A percentile compares a stretch with the other conserved stretches of the same genome.
Evolutionary conservation across 108 stramenopile genomes (phyloP).

Genomic region (Parietichytrium sp.): DNA sequence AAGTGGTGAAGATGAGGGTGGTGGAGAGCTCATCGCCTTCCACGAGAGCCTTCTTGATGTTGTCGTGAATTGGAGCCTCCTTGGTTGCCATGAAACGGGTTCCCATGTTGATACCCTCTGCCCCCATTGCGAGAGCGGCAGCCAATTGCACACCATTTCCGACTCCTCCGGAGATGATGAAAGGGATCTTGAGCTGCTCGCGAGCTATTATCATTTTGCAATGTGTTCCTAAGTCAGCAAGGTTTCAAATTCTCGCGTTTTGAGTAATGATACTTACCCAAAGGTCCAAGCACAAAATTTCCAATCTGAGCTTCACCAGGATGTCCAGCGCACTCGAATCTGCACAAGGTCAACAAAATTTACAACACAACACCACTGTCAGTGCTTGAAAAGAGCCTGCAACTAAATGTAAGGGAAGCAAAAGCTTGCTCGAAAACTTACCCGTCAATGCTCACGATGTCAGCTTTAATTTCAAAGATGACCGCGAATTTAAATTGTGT

Average conservation of each 20-base stretch:
- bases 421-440: too few relatives aligned
- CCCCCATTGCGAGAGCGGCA: constrained; percentile 53
- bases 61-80: constrained; percentile 54
- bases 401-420: too few relatives aligned
- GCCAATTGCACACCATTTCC: constrained; percentile 53
- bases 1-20: constrained; percentile 49
- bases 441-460: too few relatives aligned
- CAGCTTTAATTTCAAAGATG: too few relatives aligned
- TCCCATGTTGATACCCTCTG: constrained; percentile 55
- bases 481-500: too few relatives aligned
- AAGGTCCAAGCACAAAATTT: constrained; percentile 57
- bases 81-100: constrained; percentile 54
- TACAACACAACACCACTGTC: too few relatives aligned
- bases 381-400: too few relatives aligned
- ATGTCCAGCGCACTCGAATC: constrained; percentile 49
- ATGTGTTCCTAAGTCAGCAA: too few relatives aligned
- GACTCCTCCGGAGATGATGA: constrained; percentile 55
- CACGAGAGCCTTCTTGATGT: constrained; percentile 54
- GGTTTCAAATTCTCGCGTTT: too few relatives aligned
- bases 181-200: constrained; percentile 48
- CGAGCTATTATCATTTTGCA: too few relatives aligned
- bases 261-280: too few relatives aligned
- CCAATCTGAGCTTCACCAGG: constrained; percentile 60
- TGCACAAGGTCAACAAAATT: too few relatives aligned
- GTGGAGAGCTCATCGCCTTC: constrained; percentile 48